Evolutionary conservation across 441 rosid species (phyloP).

Genomic region (Bruguiera hainesii): DNA sequence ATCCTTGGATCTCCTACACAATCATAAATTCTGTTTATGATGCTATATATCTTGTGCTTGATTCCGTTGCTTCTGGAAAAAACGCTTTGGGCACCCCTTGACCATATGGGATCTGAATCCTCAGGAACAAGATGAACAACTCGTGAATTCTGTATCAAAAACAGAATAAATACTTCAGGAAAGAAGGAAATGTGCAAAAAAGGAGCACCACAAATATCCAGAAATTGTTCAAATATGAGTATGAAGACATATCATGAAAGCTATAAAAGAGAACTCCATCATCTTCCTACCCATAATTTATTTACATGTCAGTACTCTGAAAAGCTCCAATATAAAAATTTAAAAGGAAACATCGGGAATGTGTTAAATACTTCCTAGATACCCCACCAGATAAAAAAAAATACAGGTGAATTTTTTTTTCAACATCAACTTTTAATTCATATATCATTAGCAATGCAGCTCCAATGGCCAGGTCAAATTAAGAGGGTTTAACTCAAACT

Average conservation of each 20-base stretch:
- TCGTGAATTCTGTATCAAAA: conserved; percentile 59
- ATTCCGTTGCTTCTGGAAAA: conserved; percentile 59
- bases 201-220: no score
- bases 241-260: conserved; percentile 5
- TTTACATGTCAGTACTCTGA: no score
- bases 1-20: conserved; percentile 77
- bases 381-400: no score
- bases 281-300: no score
- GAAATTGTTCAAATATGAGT: background rate
- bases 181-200: conserved; percentile 10
- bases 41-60: conserved; percentile 40
- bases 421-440: no score
- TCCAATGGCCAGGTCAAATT: background rate
- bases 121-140: conserved; percentile 89
- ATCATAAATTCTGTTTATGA: conserved; percentile 38
- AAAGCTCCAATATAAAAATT: no score
- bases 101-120: conserved; percentile 66
- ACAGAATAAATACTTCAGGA: conserved; percentile 14
- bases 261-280: background rate
- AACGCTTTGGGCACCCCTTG: conserved; percentile 49
- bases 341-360: no score
- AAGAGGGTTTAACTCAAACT: background rate
- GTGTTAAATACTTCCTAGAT: no score
- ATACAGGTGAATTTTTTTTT: no score
- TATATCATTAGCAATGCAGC: background rate